Percentiles rank a stretch among this genome's conserved stretches.
phyloP scores from a whole-genome alignment of 441 rosid genomes.

The Pelargonium myrrhifolium region DNA sequence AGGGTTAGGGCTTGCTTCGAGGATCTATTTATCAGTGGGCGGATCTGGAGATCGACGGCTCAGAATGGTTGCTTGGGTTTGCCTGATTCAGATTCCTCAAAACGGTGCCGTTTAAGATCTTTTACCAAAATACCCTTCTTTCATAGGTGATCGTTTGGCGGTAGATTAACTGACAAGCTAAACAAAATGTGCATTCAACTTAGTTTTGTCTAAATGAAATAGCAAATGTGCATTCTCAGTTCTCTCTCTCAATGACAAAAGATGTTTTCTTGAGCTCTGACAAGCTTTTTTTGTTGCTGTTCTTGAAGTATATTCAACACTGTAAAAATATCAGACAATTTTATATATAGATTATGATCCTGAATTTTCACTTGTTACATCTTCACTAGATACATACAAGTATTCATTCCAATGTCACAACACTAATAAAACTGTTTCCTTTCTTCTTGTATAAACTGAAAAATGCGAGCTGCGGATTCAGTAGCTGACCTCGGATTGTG shows the following conservation, averaged over 20 bases:
- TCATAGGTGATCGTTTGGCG: too few relatives aligned
- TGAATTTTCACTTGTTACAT: not conserved
- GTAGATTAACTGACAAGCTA: too few relatives aligned
- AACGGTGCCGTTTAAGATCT: not conserved
- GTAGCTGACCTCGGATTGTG: constrained; percentile 67
- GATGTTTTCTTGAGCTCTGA: too few relatives aligned
- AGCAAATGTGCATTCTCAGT: too few relatives aligned
- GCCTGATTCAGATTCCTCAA: not conserved
- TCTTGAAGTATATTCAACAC: not conserved
- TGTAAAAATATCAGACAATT: not conserved
- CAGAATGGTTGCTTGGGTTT: not conserved
- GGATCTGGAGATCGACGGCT: constrained; percentile 6
- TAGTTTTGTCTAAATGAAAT: too few relatives aligned
- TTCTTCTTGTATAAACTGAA: constrained; percentile 76
- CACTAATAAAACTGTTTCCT: constrained; percentile 44
- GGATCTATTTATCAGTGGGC: not conserved
- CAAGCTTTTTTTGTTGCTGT: too few relatives aligned
- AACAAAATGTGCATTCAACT: too few relatives aligned
- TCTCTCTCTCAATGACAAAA: too few relatives aligned
- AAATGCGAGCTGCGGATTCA: constrained; percentile 75
- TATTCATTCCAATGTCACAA: not conserved
- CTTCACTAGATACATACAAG: not conserved
- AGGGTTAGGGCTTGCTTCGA: not conserved
- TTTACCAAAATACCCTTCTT: not conserved
- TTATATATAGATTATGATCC: not conserved